Base-by-base conservation (phyloP, 805 yeast species). In the Yamadazyma insecticola region DNA sequence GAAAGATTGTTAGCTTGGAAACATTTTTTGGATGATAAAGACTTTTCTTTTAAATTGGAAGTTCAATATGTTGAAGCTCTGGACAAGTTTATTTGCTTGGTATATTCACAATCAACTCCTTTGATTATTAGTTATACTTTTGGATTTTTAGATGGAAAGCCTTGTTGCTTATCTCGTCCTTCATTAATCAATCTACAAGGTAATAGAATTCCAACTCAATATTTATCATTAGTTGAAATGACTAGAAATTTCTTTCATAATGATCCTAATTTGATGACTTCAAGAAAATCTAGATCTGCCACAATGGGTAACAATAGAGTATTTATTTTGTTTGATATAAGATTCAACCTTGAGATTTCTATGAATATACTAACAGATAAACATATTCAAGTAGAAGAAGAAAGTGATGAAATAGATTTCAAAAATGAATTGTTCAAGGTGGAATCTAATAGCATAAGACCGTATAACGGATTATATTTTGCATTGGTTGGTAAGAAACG, bases 1-100 rank as follows among this genome's bases (percentile, higher is more conserved):
- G 55, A 55, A 18, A 64, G 82, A 35, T 37, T 74, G 2, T 45
- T 86, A 1, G 72, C 89, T 0, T 83, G 94, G 89, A 81, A 78
- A 38, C 96, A 87, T 52, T 72, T 58, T 37, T 53, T 82, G 14
- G 67, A 70, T 25, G 63, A 70, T 6, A 40, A 50, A 1, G 95
- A 85, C 43, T 68, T 71, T 1, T 67, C 85, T 0, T 43, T 78
- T 33, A 57, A 50, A 30, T 34, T 81, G 32, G 40, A 50, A 2
- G 47, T 67, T 2, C 48, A 55, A 9, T n/a, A n/a, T n/a, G n/a
- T n/a, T n/a, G 32, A 45, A 7, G 24, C 51, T 3, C 44, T 43
- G 9, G 52, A 36, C 7, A 24, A 30, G 5, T 55, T 42, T 31
- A 24, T 45, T 14, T 57, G 64, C 27, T 22, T 47, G 16, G 35